Evolutionary conservation across 1,284 basidiomycete genomes (phyloP), one percentile per base, ranked within the genome.

Genomic region (Lentinula novae-zelandiae): DNA sequence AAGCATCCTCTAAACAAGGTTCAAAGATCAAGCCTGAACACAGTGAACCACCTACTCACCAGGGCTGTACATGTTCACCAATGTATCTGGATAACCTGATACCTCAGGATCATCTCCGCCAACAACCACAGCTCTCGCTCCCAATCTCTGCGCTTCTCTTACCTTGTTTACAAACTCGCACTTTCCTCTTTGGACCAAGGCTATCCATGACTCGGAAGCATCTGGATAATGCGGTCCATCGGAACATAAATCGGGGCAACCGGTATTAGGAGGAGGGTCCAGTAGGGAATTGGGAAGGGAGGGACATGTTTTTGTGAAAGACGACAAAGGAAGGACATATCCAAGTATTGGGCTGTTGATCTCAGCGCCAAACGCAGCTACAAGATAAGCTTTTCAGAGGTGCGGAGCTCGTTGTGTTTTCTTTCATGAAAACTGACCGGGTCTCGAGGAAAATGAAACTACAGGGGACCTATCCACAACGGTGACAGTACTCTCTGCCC

Each of bases 161-260:
- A 83, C 90, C 76, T 97, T 97, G 67, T 86, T 87, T 12, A 92
- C 89, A 70, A 97, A 97, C 58, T 93, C 86, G 70, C 95, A 97
- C 53, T 84, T 77, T 0, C 94, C 94, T 52, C 95, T 79, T 71
- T 95, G 90, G 0, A 96, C 85, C 52, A 96, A 80, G 0, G 92
- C 95, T 69, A 96, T 90, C 86, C 92, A 93, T 0, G 85, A 77
- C 60, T 92, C 90, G 13, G 79, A 77, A 17, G 82, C 73, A 60
- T 82, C 79, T 0, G 84, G 87, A 42, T 77, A 70, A 63, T 83
- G 70, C 1, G 77, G 73, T 0, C 85, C 86, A 52, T 67, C 70
- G 1, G 81, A 65, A 65, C 90, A 91, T 15, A 90, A 79, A 2
- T 76, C 73, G 2, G 89, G 87, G 69, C 90, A 91, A 9, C 84